Evolutionary conservation across 1,284 basidiomycete species (phyloP), one percentile per base, ranked within the genome.

Genomic region (Trametes pubescens): DNA sequence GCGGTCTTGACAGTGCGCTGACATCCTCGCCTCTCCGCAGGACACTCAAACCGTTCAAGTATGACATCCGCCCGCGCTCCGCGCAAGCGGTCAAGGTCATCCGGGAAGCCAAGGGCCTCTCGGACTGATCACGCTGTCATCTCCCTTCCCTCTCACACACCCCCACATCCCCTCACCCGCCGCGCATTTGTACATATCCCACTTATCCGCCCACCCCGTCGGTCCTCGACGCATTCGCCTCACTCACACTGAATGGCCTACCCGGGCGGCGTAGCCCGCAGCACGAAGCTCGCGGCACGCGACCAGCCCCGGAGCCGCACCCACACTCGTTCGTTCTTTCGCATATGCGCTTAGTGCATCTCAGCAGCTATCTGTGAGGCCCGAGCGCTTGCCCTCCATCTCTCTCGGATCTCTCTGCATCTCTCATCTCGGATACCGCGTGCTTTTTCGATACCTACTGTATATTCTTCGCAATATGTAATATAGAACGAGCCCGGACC

Each of bases 31-130:
- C 18, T 29, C 51, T 29, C 22, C 29, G n/a, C 72, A 77, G 66
- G 38, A 73, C 70, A 32, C 71, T 71, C 37, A 67, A 69, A 37
- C 68, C 72, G 16, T 76, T 75, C 71, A 68, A 71, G 66, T 72
- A 66, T 65, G 73, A 72, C 48, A 70, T 76, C 57, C 70, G 72
- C 3, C 75, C 75, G 35, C 65, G 75, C 35, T 75, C 74, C 18
- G 65, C 69, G 54, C 71, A 72, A 44, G 71, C 73, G 10, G 69
- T 74, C 58, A 66, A 62, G 60, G 57, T 73, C 43, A 62, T 75
- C 52, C 68, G 71, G 51, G 65, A 70, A 58, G 69, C 70, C 14
- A 65, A 64, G 62, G 67, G 67, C 57, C 62, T 68, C 43, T 53
- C 52, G 51, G 67, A 68, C 51, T 68, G 55, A 61, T 13, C 26